These are phyloP conservation scores for Triangularia setosa DNA, from an alignment of 2,329 filamentous ascomycete genomes.

Conservation along the genomic window DNA sequence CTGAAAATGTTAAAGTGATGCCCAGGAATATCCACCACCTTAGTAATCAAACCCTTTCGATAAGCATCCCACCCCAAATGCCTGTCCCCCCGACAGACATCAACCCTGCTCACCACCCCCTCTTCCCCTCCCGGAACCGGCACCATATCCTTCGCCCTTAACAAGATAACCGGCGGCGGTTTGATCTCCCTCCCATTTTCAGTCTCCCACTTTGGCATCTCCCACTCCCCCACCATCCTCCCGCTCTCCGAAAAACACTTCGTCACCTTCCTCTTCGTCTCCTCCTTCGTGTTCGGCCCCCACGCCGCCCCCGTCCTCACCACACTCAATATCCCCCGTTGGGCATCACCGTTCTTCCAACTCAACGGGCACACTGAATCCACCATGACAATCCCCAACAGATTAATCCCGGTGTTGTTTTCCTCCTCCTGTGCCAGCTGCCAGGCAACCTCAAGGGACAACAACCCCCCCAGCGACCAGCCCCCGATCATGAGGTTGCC, in stretches of 20 bases:
- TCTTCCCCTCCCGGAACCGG: slow-evolving; percentile 29
- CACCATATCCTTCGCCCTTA: slow-evolving; percentile 42
- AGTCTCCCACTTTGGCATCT: slow-evolving; percentile 36
- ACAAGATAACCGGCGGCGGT: slow-evolving; percentile 42
- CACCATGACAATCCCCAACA: slow-evolving; percentile 50
- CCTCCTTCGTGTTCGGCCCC: slow-evolving; percentile 26
- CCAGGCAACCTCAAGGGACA: slow-evolving; percentile 49
- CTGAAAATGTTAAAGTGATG: slow-evolving; percentile 49
- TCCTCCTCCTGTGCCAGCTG: slow-evolving; percentile 21
- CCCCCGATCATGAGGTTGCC: slow-evolving; percentile 48
- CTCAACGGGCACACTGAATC: slow-evolving; percentile 43
- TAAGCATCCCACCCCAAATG: slow-evolving; percentile 50
- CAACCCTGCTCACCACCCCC: slow-evolving; percentile 33
- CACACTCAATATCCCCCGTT: slow-evolving; percentile 16
- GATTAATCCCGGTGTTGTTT: slow-evolving; percentile 28
- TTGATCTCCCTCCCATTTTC: neutral
- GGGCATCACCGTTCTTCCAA: neutral
- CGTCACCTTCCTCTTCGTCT: slow-evolving; percentile 30
- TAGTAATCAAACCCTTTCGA: slow-evolving; percentile 39
- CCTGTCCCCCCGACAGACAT: slow-evolving; percentile 40
- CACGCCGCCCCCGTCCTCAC: slow-evolving; percentile 28
- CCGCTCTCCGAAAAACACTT: slow-evolving; percentile 42
- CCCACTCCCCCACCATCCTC: slow-evolving; percentile 40
- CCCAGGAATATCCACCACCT: slow-evolving; percentile 47
- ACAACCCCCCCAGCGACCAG: slow-evolving; percentile 52